Base-by-base conservation (phyloP, 495 filamentous ascomycete species). In the Massariosphaeria phaeospora region DNA sequence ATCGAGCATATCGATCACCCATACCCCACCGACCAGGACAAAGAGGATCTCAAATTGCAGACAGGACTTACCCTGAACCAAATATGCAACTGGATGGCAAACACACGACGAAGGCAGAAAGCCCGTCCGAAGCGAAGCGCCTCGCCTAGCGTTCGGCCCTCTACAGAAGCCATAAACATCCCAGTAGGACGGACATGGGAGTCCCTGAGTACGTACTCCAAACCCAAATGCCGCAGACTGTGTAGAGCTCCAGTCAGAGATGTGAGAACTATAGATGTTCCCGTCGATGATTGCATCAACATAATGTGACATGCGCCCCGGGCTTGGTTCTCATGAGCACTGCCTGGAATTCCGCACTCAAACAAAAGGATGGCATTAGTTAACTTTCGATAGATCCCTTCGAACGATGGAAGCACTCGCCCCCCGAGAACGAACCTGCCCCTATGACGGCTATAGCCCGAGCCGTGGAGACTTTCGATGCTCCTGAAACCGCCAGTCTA, bases 1-100 rank as follows among this genome's bases (percentile, higher is more conserved):
- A 76, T 81, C 2, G 80, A 79, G 15, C 85, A 94, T 67, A 76
- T 75, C 61, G 76, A 82, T 41, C 83, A 90, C 62, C 88, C 88
- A 0, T 94, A 94, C 66, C 88, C 88, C 13, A 89, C 75, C 24
- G 86, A 91, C 21, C 77, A 84, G 35, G 85, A 93, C 65, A 91
- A 89, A 67, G 82, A 88, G 36, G 74, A 79, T 58, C 75, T 94
- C 17, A 81, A 84, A 63, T 70, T 75, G 38, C 75, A 78, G 53
- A 94, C 88, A 1, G 86, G 86, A 11, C 76, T 94, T 23, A 88
- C 75, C 56, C 78, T 82, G 58, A 82, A 73, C 10, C 88, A 94
- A 66, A 86, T 94, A 44, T 81, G 81, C 21, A 91, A 91, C 64
- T 93, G 88, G 88, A 77, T 94, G 10, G 88, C 88, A 44, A 94